phyloP scores from a whole-genome alignment of 352 stramenopile genomes.

The Phytophthora melonis region DNA sequence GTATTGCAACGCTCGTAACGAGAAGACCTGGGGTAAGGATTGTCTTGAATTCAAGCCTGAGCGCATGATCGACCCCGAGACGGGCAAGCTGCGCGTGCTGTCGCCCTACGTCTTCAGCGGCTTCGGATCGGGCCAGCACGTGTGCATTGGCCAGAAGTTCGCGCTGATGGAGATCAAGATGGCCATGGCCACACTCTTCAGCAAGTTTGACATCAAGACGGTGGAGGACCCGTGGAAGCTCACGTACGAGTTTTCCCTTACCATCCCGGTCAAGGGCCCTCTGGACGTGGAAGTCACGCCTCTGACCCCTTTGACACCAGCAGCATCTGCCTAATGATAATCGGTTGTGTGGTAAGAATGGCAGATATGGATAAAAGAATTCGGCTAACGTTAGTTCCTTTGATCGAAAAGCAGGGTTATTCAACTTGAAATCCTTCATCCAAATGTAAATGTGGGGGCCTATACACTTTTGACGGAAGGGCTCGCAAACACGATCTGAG shows the following conservation, averaged over 20 bases:
- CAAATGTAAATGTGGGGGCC: too few relatives aligned
- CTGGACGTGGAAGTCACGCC: slow-evolving; percentile 30
- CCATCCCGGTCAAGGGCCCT: slow-evolving; percentile 41
- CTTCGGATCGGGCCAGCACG: slow-evolving; percentile 55
- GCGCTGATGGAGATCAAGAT: slow-evolving; percentile 67
- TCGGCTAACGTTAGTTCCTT: neutral
- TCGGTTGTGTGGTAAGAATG: neutral
- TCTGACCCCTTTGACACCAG: neutral
- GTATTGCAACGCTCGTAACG: slow-evolving; percentile 28
- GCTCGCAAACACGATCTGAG: too few relatives aligned
- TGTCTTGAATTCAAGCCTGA: slow-evolving; percentile 57
- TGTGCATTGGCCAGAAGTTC: slow-evolving; percentile 60
- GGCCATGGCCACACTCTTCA: slow-evolving; percentile 52
- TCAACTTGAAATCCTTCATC: too few relatives aligned
- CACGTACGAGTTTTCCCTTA: slow-evolving; percentile 54
- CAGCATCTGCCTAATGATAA: slow-evolving; percentile 2
- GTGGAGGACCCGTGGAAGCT: slow-evolving; percentile 44
- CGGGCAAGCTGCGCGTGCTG: slow-evolving; percentile 30
- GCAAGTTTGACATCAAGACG: slow-evolving; percentile 49
- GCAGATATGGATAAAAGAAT: neutral
- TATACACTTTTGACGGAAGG: too few relatives aligned
- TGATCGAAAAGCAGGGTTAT: too few relatives aligned
- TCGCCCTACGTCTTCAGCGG: slow-evolving; percentile 28
- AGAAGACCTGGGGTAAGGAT: slow-evolving; percentile 52
- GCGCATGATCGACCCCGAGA: slow-evolving; percentile 51